phyloP scores from a whole-genome alignment of 257 asterid species.

The Solanum neorickii region DNA sequence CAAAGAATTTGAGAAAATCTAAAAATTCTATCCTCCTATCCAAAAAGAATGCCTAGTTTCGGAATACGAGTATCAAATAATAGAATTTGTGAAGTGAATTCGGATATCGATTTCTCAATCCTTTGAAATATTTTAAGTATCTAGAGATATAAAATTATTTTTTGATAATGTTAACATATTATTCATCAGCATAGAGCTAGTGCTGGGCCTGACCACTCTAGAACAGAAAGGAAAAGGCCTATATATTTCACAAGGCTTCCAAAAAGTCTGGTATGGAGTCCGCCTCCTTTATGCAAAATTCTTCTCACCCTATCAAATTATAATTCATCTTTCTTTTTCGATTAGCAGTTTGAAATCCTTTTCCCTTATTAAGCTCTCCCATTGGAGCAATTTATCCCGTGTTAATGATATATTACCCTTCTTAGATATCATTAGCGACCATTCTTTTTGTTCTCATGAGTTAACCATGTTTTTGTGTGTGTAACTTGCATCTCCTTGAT shows the following conservation, averaged over 20 bases:
- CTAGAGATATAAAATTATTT: neutral
- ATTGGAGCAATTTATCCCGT: neutral
- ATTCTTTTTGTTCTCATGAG: neutral
- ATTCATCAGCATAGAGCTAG: neutral
- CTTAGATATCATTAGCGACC: neutral
- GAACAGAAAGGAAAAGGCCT: neutral
- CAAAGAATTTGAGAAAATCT: neutral
- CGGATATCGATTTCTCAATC: neutral
- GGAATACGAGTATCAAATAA: neutral
- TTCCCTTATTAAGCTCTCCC: neutral
- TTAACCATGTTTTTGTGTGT: neutral
- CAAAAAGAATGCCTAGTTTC: neutral
- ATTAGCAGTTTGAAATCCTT: neutral
- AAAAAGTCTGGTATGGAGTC: neutral
- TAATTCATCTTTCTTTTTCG: neutral
- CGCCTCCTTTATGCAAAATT: neutral
- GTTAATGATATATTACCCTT: neutral
- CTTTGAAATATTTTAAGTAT: neutral
- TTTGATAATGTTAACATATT: neutral
- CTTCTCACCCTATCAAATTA: neutral
- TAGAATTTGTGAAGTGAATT: neutral
- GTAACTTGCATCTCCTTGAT: neutral
- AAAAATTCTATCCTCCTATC: neutral
- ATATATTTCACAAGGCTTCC: neutral
- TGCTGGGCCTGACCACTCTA: neutral